Conservation (phyloP, 169 alveolate species). For the Amoebophrya sp. region DNA sequence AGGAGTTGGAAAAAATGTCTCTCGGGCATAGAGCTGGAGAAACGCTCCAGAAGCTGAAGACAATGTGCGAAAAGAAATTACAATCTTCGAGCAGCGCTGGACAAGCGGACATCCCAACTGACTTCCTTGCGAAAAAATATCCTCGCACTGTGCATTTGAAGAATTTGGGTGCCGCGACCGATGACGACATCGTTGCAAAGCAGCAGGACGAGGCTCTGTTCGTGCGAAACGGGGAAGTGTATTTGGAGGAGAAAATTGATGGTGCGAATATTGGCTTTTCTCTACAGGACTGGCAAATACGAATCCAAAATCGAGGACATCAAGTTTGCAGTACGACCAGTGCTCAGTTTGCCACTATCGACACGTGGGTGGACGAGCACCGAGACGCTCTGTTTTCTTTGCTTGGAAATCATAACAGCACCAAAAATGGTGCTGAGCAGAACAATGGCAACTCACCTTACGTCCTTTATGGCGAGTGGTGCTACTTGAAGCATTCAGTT, state of each 20-base stretch:
- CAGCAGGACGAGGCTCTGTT: not conserved
- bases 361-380: not conserved
- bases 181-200: not conserved
- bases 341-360: not conserved
- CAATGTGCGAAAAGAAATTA: not conserved
- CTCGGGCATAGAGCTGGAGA: not conserved
- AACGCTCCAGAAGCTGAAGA: not conserved
- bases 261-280: not conserved
- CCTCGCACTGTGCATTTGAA: not conserved
- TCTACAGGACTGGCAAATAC: not conserved
- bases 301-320: not conserved
- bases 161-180: not conserved
- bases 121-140: not conserved
- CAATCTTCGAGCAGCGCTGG: not conserved
- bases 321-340: not conserved
- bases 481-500: not conserved
- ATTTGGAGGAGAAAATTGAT: not conserved
- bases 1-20: not conserved
- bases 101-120: not conserved
- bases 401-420: not conserved
- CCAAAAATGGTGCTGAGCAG: not conserved
- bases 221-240: not conserved
- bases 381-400: not conserved
- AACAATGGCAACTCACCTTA: too few species aligned
- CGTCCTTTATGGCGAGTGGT: not conserved